Conservation (phyloP, 2,329 filamentous ascomycete species). For the Colletotrichum echinochloae region DNA sequence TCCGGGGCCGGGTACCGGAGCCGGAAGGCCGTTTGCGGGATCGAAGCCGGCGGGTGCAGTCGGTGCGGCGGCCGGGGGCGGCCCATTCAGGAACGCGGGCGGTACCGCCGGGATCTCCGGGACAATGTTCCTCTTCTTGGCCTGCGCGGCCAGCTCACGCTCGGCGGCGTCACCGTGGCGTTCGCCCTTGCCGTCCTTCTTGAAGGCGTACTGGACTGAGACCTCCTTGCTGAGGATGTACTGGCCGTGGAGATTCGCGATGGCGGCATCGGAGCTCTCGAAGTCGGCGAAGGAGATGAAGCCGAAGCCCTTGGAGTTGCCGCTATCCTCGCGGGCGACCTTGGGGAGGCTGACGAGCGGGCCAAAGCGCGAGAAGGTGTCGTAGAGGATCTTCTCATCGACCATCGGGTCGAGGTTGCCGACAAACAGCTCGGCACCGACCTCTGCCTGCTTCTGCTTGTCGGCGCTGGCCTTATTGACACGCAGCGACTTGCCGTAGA, state of each 20-base stretch:
- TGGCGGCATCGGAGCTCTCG: conserved; percentile 91
- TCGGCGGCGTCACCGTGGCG: conserved; percentile 95
- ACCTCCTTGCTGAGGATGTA: conserved; percentile 98
- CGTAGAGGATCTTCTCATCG: conserved; percentile 94
- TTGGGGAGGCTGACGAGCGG: conserved; percentile 87
- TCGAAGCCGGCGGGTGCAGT: conserved; percentile 51
- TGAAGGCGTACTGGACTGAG: conserved; percentile 97
- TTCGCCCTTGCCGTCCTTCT: conserved; percentile 98
- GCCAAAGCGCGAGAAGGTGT: conserved; percentile 93
- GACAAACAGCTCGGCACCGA: conserved; percentile 96
- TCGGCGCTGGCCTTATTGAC: conserved; percentile 95
- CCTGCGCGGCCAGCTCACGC: conserved; percentile 89
- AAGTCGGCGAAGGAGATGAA: conserved; percentile 96
- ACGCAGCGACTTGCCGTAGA: conserved; percentile 94
- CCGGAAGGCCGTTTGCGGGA: conserved; percentile 47
- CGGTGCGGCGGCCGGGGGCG: conserved; percentile 43
- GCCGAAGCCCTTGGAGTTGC: conserved; percentile 92
- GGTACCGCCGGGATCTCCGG: conserved; percentile 83
- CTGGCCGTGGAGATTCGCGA: conserved; percentile 93
- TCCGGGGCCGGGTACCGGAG: conserved; percentile 38
- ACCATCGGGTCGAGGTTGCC: conserved; percentile 96
- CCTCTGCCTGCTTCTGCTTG: conserved; percentile 92
- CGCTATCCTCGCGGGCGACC: conserved; percentile 89
- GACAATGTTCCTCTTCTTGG: conserved; percentile 92
- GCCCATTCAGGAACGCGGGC: conserved; percentile 71